phyloP scores from a whole-genome alignment of 257 asterid species.

The Verbena officinalis region DNA sequence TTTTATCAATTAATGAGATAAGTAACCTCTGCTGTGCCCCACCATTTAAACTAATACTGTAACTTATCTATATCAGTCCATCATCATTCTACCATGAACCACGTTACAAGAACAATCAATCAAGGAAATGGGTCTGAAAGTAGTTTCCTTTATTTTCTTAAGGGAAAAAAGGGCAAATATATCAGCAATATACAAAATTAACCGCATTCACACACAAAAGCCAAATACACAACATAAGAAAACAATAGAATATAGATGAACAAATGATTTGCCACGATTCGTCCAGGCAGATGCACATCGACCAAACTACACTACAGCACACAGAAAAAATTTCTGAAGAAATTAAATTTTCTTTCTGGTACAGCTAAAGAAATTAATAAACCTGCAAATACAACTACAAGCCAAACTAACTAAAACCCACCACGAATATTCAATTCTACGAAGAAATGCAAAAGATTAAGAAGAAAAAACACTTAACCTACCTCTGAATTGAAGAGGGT shows the following conservation, averaged over 20 bases:
- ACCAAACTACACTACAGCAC: neutral
- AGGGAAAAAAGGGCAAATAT: no score
- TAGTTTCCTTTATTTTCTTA: no score
- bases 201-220: constrained; percentile 13
- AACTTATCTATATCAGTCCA: neutral
- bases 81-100: neutral
- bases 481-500: constrained; percentile 23
- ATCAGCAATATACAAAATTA: neutral
- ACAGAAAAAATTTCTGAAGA: neutral
- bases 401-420: neutral
- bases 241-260: neutral
- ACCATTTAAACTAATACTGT: neutral
- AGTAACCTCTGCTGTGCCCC: neutral
- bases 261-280: neutral
- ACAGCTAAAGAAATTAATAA: neutral
- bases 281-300: no score
- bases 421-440: constrained; percentile 12
- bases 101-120: neutral
- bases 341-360: no score
- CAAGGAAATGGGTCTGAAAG: no score
- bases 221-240: neutral
- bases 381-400: neutral
- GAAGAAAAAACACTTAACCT: neutral
- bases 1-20: neutral
- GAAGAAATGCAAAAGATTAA: neutral